Conservation (phyloP, 2,329 filamentous ascomycete genomes). For the Fusarium sp. region DNA sequence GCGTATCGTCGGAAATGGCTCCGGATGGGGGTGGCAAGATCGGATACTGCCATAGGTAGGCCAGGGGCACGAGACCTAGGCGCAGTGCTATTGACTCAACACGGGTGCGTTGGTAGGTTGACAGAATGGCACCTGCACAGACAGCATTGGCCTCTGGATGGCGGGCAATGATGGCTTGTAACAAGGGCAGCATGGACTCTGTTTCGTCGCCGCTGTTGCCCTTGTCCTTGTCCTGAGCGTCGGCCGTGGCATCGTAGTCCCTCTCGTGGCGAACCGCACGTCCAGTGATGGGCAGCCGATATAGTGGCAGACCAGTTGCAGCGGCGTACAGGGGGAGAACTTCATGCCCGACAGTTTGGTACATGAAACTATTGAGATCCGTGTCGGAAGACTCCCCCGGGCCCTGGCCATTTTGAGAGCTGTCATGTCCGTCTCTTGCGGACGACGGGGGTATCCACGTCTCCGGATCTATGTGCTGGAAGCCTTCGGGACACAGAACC, state of each 20-base stretch:
- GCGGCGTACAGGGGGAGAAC: conserved; percentile 86
- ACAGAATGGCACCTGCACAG: conserved; percentile 90
- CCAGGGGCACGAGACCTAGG: conserved; percentile 83
- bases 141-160: conserved; percentile 89
- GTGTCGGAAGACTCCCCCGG: conserved; percentile 46
- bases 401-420: conserved; percentile 10
- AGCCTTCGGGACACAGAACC: conserved; percentile 32
- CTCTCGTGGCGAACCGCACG: conserved; percentile 75
- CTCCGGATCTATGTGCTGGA: conserved; percentile 42
- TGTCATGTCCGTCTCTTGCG: conserved; percentile 12
- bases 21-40: conserved; percentile 66
- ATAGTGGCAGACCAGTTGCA: conserved; percentile 85
- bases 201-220: conserved; percentile 76
- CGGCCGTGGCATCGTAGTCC: conserved; percentile 68
- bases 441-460: conserved; percentile 33
- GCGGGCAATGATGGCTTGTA: conserved; percentile 71
- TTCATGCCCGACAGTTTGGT: conserved; percentile 94
- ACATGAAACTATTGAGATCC: conserved; percentile 98
- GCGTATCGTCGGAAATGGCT: conserved; percentile 57
- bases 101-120: conserved; percentile 95
- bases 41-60: conserved; percentile 94
- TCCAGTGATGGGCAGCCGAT: conserved; percentile 81
- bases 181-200: conserved; percentile 83
- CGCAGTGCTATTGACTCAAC: conserved; percentile 91
- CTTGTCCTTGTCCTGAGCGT: conserved; percentile 26